Evolutionary conservation across 768 basidiomycete genomes (phyloP).

Genomic region (Leucosporidium scottii): DNA sequence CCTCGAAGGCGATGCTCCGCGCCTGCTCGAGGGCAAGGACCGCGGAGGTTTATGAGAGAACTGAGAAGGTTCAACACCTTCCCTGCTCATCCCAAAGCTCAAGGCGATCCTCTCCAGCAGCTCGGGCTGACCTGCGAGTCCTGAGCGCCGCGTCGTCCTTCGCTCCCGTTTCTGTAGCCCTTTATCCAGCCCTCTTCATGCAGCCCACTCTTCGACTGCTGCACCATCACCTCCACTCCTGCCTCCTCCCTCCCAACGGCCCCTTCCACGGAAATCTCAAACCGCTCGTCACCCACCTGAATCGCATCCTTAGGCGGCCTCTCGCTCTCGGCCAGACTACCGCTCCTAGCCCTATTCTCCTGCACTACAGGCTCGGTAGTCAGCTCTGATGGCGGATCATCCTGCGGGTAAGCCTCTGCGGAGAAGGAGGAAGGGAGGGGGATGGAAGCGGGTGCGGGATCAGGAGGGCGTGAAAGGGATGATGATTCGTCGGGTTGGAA

Average conservation of each 20-base stretch:
- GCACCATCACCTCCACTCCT: background rate
- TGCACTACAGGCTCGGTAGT: background rate
- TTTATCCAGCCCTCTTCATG: no score
- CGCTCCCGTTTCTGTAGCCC: background rate
- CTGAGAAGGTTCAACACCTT: background rate
- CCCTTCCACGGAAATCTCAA: no score
- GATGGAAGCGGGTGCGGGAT: background rate
- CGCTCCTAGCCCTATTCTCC: constrained; percentile 1
- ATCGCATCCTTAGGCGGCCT: constrained; percentile 15
- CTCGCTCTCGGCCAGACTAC: background rate
- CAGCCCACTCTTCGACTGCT: background rate
- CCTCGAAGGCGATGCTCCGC: no score
- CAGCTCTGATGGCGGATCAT: background rate
- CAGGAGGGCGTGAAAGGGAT: no score
- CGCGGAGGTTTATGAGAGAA: background rate
- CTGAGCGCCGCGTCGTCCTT: background rate
- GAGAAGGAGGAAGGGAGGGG: background rate
- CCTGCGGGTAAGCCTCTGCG: background rate
- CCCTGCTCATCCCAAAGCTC: background rate
- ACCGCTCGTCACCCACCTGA: constrained; percentile 10
- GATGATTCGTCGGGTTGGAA: background rate
- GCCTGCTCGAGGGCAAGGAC: no score
- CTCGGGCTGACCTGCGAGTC: background rate
- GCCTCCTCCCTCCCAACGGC: background rate
- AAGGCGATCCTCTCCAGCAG: background rate